phyloP scores from a whole-genome alignment of 371 early-diverging fungal genomes.

The Mucor mucedo region DNA sequence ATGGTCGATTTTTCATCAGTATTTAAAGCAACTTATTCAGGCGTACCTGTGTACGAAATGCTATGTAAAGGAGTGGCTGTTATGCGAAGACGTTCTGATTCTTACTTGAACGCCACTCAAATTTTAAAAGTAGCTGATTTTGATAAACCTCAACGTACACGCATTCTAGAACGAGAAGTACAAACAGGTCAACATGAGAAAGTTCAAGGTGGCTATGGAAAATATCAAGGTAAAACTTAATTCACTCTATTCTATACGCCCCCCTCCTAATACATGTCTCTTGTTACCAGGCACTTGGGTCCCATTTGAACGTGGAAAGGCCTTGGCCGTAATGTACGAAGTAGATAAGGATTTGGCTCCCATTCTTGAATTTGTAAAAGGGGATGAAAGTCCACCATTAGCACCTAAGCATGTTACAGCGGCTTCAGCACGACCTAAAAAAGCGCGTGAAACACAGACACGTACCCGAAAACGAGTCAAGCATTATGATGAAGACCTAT shows the following conservation, averaged over 20 bases:
- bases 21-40: constrained; percentile 82
- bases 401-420: constrained; percentile 52
- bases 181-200: constrained; percentile 83
- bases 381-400: constrained; percentile 46
- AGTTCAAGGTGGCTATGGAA: constrained; percentile 95
- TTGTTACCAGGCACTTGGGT: constrained; percentile 69
- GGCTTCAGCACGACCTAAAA: constrained; percentile 24
- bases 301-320: constrained; percentile 81
- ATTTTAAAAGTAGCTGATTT: constrained; percentile 91
- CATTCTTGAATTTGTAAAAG: constrained; percentile 33
- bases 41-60: constrained; percentile 89
- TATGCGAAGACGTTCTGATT: constrained; percentile 85
- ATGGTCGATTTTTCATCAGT: constrained; percentile 26
- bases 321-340: constrained; percentile 60
- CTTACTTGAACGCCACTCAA: constrained; percentile 92
- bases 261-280: too few species aligned
- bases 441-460: constrained; percentile 33
- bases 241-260: too few species aligned
- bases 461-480: constrained; percentile 32
- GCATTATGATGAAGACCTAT: constrained; percentile 31
- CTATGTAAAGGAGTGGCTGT: constrained; percentile 82
- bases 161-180: constrained; percentile 87
- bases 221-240: constrained; percentile 82
- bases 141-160: constrained; percentile 87
- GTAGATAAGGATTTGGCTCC: constrained; percentile 31